Conservation (phyloP, 2,329 filamentous ascomycete genomes). For the Fusarium verrucosum region DNA sequence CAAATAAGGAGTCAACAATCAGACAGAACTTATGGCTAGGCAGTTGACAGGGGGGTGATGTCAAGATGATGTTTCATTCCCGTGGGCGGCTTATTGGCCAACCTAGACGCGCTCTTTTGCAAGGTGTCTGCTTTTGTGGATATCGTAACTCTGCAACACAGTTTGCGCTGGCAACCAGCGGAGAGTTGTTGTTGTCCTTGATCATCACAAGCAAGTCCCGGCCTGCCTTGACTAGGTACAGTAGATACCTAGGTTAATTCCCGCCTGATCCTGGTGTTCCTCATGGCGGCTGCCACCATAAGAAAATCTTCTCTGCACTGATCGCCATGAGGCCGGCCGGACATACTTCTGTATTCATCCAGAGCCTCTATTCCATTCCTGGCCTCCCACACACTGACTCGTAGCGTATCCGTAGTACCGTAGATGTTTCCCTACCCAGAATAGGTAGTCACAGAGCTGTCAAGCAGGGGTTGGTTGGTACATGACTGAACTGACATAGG, state of each 20-base stretch:
- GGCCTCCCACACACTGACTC: conserved; percentile 36
- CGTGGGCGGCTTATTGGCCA: conserved; percentile 4
- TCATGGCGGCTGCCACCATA: conserved; percentile 29
- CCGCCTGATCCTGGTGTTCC: conserved; percentile 31
- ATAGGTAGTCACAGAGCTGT: conserved; percentile 18
- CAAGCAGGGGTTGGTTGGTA: conserved; percentile 11
- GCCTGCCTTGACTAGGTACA: neutral
- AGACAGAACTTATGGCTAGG: too few relatives aligned
- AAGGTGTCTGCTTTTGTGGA: neutral
- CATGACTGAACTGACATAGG: conserved; percentile 18
- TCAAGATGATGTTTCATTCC: neutral
- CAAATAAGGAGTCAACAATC: neutral
- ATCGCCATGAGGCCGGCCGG: conserved; percentile 36
- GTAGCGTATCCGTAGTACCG: conserved; percentile 5
- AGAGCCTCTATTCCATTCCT: conserved; percentile 37
- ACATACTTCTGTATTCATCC: conserved; percentile 38
- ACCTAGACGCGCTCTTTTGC: neutral
- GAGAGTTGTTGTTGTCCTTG: neutral
- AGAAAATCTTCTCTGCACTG: conserved; percentile 30
- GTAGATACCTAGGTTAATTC: conserved; percentile 14
- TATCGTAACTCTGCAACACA: neutral
- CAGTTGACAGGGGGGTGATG: too few relatives aligned
- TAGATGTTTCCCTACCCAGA: neutral
- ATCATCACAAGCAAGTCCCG: conserved; percentile 3
- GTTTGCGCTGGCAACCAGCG: neutral